Base-by-base conservation (phyloP, 768 basidiomycete species). In the Leccinum disarticulatum region DNA sequence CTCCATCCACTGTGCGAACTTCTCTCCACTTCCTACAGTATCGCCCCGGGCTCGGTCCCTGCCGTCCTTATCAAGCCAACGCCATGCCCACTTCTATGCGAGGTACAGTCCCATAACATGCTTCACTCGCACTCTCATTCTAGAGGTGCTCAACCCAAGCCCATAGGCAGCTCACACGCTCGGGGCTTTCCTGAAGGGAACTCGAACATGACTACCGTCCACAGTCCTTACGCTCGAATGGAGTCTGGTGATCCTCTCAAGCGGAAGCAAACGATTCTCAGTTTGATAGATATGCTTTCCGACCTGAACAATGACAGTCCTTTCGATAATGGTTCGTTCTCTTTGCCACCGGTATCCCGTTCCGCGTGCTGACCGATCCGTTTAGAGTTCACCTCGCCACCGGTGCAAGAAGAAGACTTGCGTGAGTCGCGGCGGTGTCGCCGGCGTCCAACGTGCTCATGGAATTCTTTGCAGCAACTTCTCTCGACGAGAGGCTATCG, bases 401-500 rank as follows among this genome's bases (percentile, higher is more conserved):
- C 74, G 6, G 66, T 69, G 47, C 64, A 68, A 56, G 80, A 82
- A 46, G 81, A 82, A 51, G 81, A 80, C 58, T 75, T 78, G 59
- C 80, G 81, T 57, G 58, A 65, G 62, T 58, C 27, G 25, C 43
- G 28, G 14, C 53, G 7, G 31, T 36, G 27, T 64, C 41, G 50
- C n/a, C n/a, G 22, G 33, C 15, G 49, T 28, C 19, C 33, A 56
- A 50, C 54, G 25, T 68, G 30, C 49, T 62, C 52, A 68, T 13
- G 31, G 19, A 25, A n/a, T 43, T 55, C 55, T 48, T 60, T 56
- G 11, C 28, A 74, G 70, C 63, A 73, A 83, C 78, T 15, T 78
- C 76, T 41, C 76, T 78, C 47, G 81, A 84, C 54, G 83, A 84
- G 59, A 79, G 80, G 59, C 64, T 81, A 25, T 81, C 80, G 61